Evolutionary conservation across 805 yeast genomes (phyloP), one percentile per base, ranked within the genome.

Genomic region (Candida orba): DNA sequence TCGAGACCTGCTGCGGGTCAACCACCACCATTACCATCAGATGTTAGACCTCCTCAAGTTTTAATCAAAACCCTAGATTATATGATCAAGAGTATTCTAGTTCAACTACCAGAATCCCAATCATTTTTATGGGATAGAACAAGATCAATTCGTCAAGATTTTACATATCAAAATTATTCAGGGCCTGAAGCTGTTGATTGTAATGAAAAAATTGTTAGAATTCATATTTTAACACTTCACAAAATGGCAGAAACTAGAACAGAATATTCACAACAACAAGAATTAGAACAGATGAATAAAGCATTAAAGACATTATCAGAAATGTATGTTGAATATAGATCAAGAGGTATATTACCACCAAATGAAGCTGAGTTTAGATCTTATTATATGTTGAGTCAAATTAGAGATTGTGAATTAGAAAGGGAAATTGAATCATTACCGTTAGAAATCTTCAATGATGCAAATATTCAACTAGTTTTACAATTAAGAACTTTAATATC

Each of bases 1-100:
- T 84, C 95, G 20, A 72, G 99, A 53, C 97, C 99, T 0, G 96
- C 95, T 15, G 97, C 98, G 1, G 99, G 98, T 7, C 96, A 93
- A 53, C 95, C 96, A 1, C 98, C 97, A 2, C 95, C 98, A 3
- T 67, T 93, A 45, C 99, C 99, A 0, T 88, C 97, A 1, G 99
- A 93, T 60, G 99, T 93, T 4, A 72, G 99, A 48, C 96, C 99
- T 1, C 99, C 99, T 0, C 75, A 73, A 43, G 69, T 90, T 1
- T 64, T 93, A 23, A 73, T 72, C 12, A 56, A 69, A 31, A 81
- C 97, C 0, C 64, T 93, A 47, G 72, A 84, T 46, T 87, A 86
- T 59, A 71, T 93, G 31, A 75, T 87, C 8, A 78, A 78, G 17
- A 72, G 77, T 34, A 62, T 84, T 2, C 61, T 91, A 13, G 75